Conservation (phyloP, 495 filamentous ascomycete species). For the Neurospora sp. region DNA sequence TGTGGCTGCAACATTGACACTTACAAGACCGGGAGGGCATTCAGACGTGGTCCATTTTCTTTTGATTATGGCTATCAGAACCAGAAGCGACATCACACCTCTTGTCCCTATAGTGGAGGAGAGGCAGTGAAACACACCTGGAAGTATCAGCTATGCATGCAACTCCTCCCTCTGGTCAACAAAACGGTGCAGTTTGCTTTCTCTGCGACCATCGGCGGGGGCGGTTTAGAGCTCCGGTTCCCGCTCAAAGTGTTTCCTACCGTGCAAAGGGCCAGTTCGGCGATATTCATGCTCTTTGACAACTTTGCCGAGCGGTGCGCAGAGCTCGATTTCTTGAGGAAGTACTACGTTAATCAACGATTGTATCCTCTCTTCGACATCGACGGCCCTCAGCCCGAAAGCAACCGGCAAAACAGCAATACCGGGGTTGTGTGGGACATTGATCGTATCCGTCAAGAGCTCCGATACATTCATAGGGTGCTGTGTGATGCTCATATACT, state of each 20-base stretch:
- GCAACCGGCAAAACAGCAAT: not conserved
- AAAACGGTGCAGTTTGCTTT: not conserved
- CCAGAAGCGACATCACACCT: not conserved
- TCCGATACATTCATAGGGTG: not conserved
- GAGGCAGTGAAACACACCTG: not conserved
- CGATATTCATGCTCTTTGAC: not conserved
- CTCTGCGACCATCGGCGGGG: not conserved
- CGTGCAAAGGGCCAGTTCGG: not conserved
- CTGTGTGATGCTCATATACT: not conserved
- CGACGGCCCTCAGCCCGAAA: not conserved
- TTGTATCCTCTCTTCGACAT: not conserved
- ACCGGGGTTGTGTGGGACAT: not conserved
- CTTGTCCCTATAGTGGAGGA: not conserved
- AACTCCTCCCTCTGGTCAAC: not conserved
- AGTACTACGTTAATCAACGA: not conserved
- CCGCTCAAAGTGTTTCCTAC: not conserved
- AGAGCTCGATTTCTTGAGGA: not conserved
- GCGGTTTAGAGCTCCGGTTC: not conserved
- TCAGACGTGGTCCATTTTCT: not conserved
- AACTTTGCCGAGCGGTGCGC: not conserved
- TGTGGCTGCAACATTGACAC: not conserved
- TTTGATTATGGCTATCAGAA: not conserved
- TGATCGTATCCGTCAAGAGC: not conserved
- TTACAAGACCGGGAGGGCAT: not conserved
- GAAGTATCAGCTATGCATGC: not conserved